These are phyloP conservation scores for Blastobotrys capitulatus DNA, from an alignment of 1,139 yeast species.

Conservation along the genomic window DNA sequence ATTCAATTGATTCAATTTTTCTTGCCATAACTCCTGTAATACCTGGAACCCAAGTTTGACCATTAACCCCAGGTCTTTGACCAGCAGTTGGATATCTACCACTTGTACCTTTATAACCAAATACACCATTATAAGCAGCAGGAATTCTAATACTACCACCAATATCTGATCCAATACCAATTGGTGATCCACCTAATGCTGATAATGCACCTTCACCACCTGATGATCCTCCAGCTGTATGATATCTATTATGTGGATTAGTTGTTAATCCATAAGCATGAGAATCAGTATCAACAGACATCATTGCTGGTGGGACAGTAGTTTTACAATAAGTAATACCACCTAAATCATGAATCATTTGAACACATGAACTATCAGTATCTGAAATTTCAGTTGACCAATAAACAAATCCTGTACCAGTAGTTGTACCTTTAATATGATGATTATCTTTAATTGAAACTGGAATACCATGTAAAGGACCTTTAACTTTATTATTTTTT, in stretches of 20 bases:
- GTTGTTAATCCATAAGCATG: slow-evolving; percentile 41
- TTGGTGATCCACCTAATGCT: slow-evolving; percentile 42
- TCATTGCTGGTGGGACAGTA: slow-evolving; percentile 52
- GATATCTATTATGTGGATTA: slow-evolving; percentile 40
- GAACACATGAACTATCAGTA: slow-evolving; percentile 47
- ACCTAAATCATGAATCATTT: slow-evolving; percentile 39
- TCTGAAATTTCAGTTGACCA: slow-evolving; percentile 13
- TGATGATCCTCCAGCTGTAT: slow-evolving; percentile 52
- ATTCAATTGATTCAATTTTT: slow-evolving; percentile 51
- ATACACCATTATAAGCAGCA: slow-evolving; percentile 46
- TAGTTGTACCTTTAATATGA: slow-evolving; percentile 41
- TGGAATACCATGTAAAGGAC: slow-evolving; percentile 51
- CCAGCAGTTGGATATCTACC: slow-evolving; percentile 45
- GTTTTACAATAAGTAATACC: slow-evolving; percentile 52
- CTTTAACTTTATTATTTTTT: slow-evolving; percentile 37
- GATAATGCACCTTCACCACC: slow-evolving; percentile 59
- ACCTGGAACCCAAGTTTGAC: slow-evolving; percentile 40
- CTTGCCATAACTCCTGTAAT: slow-evolving; percentile 47
- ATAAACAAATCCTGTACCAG: slow-evolving; percentile 28
- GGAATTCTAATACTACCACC: slow-evolving; percentile 60
- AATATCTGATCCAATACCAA: slow-evolving; percentile 58
- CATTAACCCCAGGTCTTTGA: slow-evolving; percentile 32
- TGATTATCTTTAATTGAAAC: slow-evolving; percentile 57
- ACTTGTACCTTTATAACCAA: slow-evolving; percentile 46
- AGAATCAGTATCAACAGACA: slow-evolving; percentile 44